A percentile compares a stretch with the other conserved stretches of the same genome.
These are phyloP conservation scores for Lichtheimia hyalospora DNA, from an alignment of 371 early-diverging fungal genomes.

Conservation along the genomic window DNA sequence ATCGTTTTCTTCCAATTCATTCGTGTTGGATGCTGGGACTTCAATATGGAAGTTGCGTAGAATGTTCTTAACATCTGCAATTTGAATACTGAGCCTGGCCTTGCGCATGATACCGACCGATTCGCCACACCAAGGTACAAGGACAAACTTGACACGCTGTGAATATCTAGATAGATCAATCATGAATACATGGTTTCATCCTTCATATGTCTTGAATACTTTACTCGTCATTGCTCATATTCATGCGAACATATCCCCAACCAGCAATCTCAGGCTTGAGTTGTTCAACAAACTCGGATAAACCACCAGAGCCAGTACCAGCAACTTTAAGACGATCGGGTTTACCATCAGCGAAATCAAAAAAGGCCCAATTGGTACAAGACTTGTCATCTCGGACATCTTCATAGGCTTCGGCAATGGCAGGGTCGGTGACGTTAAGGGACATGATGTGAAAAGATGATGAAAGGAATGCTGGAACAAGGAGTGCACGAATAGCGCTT, in stretches of 20 bases:
- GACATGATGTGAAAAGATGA: conserved; percentile 28
- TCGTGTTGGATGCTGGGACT: conserved; percentile 57
- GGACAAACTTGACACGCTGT: conserved; percentile 69
- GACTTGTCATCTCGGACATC: conserved; percentile 73
- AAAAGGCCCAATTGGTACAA: conserved; percentile 65
- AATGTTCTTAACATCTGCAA: conserved; percentile 76
- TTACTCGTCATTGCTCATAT: conserved; percentile 85
- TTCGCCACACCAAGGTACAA: conserved; percentile 81
- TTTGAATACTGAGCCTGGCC: conserved; percentile 81
- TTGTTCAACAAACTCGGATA: conserved; percentile 62
- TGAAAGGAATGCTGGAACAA: not conserved
- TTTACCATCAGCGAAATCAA: conserved; percentile 47
- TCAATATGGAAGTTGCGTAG: conserved; percentile 74
- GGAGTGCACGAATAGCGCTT: too few relatives aligned
- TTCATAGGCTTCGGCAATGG: conserved; percentile 65
- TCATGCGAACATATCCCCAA: conserved; percentile 79
- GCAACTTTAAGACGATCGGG: conserved; percentile 49
- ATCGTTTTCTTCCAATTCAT: conserved; percentile 55
- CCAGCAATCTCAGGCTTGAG: conserved; percentile 72
- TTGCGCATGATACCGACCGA: conserved; percentile 84
- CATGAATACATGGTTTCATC: too few relatives aligned
- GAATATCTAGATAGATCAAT: conserved; percentile 28
- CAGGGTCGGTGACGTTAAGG: conserved; percentile 52
- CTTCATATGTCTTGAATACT: conserved; percentile 17
- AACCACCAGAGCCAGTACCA: conserved; percentile 66